These are phyloP conservation scores for Harringtonia aguacate DNA, from an alignment of 2,329 filamentous ascomycete genomes.

Conservation along the genomic window DNA sequence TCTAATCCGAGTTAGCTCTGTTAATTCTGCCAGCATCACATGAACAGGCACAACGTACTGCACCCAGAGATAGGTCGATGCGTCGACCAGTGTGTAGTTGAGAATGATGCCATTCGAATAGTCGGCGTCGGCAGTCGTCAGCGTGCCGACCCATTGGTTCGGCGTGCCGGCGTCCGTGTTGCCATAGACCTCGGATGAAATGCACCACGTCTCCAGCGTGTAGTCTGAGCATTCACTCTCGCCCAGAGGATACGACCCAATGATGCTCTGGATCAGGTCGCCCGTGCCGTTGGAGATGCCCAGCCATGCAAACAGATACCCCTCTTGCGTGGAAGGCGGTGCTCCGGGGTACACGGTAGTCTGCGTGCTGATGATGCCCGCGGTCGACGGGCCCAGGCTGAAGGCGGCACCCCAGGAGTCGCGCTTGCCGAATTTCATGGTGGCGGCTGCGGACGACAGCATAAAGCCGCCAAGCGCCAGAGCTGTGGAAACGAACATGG, in stretches of 20 bases:
- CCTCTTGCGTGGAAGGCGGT: neutral
- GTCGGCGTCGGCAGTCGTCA: neutral
- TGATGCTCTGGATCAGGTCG: neutral
- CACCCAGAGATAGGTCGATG: neutral
- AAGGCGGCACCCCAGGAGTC: neutral
- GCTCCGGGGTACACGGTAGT: neutral
- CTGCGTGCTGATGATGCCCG: neutral
- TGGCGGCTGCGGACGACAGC: too few species aligned
- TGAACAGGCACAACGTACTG: neutral
- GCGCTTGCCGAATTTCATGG: neutral
- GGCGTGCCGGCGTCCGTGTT: neutral
- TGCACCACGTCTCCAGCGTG: neutral
- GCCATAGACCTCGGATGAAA: neutral
- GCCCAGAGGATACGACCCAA: neutral
- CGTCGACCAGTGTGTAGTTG: neutral
- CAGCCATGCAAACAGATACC: neutral
- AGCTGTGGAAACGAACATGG: too few species aligned
- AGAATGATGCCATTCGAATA: neutral
- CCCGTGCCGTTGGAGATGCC: slow-evolving; percentile 3
- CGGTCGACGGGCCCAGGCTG: neutral
- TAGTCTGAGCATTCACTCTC: neutral
- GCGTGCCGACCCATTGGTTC: neutral
- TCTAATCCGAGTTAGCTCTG: neutral
- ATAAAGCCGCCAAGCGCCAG: too few species aligned
- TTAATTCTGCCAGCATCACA: neutral